Evolutionary conservation across 78 protist species (phyloP).

Genomic region (Dictyostelium capitatum): DNA sequence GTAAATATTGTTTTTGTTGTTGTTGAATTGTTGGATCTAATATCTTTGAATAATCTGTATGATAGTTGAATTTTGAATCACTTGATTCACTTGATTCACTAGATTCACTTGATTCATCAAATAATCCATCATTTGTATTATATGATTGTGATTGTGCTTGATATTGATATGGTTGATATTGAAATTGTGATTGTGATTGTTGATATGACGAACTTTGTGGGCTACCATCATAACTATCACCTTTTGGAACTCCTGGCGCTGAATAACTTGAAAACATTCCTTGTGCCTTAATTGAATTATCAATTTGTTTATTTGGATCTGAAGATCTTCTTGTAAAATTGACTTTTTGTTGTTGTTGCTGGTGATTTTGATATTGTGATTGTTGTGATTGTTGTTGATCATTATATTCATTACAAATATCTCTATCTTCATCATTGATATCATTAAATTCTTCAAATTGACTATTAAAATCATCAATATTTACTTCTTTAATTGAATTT

Average conservation of each 20-base stretch:
- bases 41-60: not conserved
- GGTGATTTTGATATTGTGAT: not conserved
- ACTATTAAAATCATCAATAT: not conserved
- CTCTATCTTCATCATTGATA: not conserved
- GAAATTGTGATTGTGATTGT: slow-evolving; percentile 13
- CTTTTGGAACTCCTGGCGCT: slow-evolving; percentile 39
- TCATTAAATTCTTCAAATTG: slow-evolving; percentile 1
- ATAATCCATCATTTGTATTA: not conserved
- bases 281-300: not conserved
- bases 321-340: slow-evolving; percentile 56
- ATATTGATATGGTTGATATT: not conserved
- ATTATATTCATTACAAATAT: no score
- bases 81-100: no score
- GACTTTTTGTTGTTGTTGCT: no score
- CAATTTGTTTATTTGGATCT: slow-evolving; percentile 26
- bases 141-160: not conserved
- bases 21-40: not conserved
- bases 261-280: slow-evolving; percentile 37
- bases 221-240: slow-evolving; percentile 1
- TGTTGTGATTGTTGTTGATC: not conserved
- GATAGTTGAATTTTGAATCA: no score
- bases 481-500: slow-evolving; percentile 14
- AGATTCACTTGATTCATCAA: no score
- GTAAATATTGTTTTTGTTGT: not conserved
- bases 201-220: slow-evolving; percentile 18